phyloP scores from a whole-genome alignment of 768 basidiomycete species.

The Suillus fuscotomentosus region DNA sequence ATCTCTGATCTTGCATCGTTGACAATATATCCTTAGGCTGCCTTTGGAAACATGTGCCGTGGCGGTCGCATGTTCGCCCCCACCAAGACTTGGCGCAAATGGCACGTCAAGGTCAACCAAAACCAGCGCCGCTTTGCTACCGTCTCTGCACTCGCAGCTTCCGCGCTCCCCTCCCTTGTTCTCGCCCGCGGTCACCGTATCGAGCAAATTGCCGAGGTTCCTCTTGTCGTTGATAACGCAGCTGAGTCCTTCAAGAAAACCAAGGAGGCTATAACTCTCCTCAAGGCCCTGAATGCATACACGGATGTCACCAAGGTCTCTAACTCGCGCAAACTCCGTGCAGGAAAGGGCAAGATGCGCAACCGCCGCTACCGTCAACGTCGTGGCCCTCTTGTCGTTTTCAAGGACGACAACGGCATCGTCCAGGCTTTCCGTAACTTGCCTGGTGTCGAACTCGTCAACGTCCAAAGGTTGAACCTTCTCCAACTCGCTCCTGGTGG shows the following conservation, averaged over 20 bases:
- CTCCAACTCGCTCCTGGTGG: slow-evolving; percentile 99
- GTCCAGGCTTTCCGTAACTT: slow-evolving; percentile 99
- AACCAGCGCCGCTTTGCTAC: slow-evolving; percentile 98
- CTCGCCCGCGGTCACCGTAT: slow-evolving; percentile 99
- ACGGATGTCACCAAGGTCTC: slow-evolving; percentile 94
- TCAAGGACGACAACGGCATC: slow-evolving; percentile 96
- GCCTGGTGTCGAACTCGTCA: slow-evolving; percentile 96
- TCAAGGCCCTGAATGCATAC: slow-evolving; percentile 89
- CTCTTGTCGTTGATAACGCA: slow-evolving; percentile 79
- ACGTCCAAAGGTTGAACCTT: slow-evolving; percentile 91
- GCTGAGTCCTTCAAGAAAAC: slow-evolving; percentile 93
- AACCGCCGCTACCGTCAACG: slow-evolving; percentile 97
- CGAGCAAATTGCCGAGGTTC: slow-evolving; percentile 95
- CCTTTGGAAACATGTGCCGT: slow-evolving; percentile 99
- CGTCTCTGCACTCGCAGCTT: slow-evolving; percentile 96
- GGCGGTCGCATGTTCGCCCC: slow-evolving; percentile 99
- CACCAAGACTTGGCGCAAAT: slow-evolving; percentile 98
- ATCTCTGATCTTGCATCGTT: background rate
- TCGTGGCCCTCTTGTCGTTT: slow-evolving; percentile 95
- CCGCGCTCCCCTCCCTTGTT: slow-evolving; percentile 93
- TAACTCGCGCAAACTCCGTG: slow-evolving; percentile 94
- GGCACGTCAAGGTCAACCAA: slow-evolving; percentile 99
- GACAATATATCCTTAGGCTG: slow-evolving; percentile 56
- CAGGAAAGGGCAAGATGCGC: slow-evolving; percentile 96
- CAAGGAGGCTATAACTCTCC: slow-evolving; percentile 91